Evolutionary conservation across 2,329 filamentous ascomycete species (phyloP), one percentile per base, ranked within the genome.

Genomic region (Trichoderma cornu-damae): DNA sequence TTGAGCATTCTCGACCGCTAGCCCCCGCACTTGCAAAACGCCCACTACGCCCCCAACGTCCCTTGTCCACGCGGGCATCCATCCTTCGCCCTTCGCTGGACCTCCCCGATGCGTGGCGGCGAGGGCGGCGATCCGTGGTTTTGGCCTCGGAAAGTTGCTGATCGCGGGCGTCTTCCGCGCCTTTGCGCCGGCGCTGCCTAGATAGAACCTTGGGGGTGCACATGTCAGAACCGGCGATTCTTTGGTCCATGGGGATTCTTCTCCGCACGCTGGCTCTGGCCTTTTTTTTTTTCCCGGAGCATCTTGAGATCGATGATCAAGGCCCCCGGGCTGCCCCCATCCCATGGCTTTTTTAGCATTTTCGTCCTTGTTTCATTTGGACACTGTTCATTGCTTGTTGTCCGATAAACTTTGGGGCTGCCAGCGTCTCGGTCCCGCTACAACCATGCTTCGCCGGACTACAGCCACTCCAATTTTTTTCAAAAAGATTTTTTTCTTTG

Each of bases 1-100:
- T 46, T 26, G n/a, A 50, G 47, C 24, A 44, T 58, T 57, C 53
- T 57, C 34, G 53, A 49, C 43, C 53, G 44, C 53, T 57, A 57
- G 40, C 53, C 53, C 53, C 53, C 53, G 53, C 53, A 57, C 44
- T 57, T 57, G 43, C 44, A 14, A 22, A 14, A 24, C 51, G 51
- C 51, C 51, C 38, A 26, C 38, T 6, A 24, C 51, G 51, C 51
- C 51, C 38, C 38, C 38, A 54, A 54, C 50, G 43, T 43, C 44
- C 20, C 32, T 47, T 55, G 51, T 55, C 51, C 51, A 55, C 42
- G 51, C 42, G 51, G n/a, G 51, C 51, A 55, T 46, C 51, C 51
- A 30, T 47, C 34, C 51, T 55, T 16, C 42, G 20, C 34, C 34
- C 51, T 55, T 16, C 42, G 20, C 34, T 47, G 26, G 51, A 47